A percentile compares a stretch with the other conserved stretches of the same genome.
phyloP scores from a whole-genome alignment of 2,329 filamentous ascomycete species.

The Sarocladium oryzae region DNA sequence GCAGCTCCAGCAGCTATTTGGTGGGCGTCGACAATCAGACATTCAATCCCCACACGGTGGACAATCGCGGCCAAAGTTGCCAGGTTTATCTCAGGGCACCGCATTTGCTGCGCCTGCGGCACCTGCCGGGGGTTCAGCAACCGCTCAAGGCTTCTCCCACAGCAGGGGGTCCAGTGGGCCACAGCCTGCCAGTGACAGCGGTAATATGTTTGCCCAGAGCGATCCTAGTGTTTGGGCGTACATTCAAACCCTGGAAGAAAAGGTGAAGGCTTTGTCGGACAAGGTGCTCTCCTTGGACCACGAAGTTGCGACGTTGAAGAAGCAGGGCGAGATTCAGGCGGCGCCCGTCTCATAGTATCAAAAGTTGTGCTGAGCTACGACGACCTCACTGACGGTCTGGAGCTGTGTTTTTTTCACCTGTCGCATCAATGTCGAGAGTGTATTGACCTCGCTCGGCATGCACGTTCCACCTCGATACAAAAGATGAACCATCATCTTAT shows the following conservation, averaged over 20 bases:
- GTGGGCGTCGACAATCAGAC: conserved; percentile 48
- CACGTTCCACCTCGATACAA: not conserved
- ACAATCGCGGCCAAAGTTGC: conserved; percentile 30
- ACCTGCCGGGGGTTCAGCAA: conserved; percentile 24
- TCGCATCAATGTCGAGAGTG: too few relatives aligned
- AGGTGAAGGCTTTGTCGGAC: conserved; percentile 30
- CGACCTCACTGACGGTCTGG: too few relatives aligned
- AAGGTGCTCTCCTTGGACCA: conserved; percentile 27
- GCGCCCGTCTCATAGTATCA: not conserved
- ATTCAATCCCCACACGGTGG: conserved; percentile 46
- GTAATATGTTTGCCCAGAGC: conserved; percentile 58
- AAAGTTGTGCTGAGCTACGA: not conserved
- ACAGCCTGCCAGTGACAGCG: conserved; percentile 51
- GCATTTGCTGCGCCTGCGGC: conserved; percentile 25
- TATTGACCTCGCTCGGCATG: too few relatives aligned
- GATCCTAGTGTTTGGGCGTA: conserved; percentile 65
- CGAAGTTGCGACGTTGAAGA: conserved; percentile 27
- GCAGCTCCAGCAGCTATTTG: conserved; percentile 53
- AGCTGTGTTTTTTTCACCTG: too few relatives aligned
- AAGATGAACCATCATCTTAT: not conserved
- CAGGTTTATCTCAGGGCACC: conserved; percentile 29
- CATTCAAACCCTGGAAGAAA: conserved; percentile 62
- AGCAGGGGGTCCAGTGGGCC: conserved; percentile 34
- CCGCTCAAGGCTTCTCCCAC: conserved; percentile 20
- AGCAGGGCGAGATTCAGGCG: conserved; percentile 20